Conservation (phyloP, 495 filamentous ascomycete genomes). For the Lasiosphaeria miniovina region DNA sequence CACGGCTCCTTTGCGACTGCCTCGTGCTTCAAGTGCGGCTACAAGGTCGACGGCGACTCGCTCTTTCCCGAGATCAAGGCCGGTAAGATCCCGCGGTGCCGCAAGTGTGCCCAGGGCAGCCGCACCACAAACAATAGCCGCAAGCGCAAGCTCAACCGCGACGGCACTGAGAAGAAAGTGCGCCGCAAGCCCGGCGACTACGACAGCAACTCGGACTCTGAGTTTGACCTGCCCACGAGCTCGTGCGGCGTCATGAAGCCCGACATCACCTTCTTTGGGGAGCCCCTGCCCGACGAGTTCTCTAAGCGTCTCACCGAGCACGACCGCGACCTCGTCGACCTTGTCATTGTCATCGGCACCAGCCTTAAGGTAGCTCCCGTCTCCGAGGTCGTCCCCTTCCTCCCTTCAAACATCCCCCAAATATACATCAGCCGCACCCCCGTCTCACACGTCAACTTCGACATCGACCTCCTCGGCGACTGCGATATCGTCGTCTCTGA, state of each 20-base stretch:
- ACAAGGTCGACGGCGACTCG: slow-evolving; percentile 68
- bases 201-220: slow-evolving; percentile 70
- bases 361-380: slow-evolving; percentile 96
- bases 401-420: slow-evolving; percentile 79
- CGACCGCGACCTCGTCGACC: slow-evolving; percentile 74
- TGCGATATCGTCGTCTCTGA: slow-evolving; percentile 91
- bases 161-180: slow-evolving; percentile 55
- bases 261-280: slow-evolving; percentile 97
- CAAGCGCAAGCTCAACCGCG: slow-evolving; percentile 75
- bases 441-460: slow-evolving; percentile 86
- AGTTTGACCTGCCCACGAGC: slow-evolving; percentile 44
- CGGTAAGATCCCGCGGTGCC: slow-evolving; percentile 65
- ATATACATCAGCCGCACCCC: slow-evolving; percentile 91
- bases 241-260: slow-evolving; percentile 88
- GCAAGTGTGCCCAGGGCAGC: slow-evolving; percentile 53
- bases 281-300: slow-evolving; percentile 80
- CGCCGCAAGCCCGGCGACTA: slow-evolving; percentile 57
- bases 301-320: slow-evolving; percentile 73
- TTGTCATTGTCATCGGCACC: slow-evolving; percentile 97
- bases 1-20: slow-evolving; percentile 95
- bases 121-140: slow-evolving; percentile 41
- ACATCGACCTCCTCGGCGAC: slow-evolving; percentile 90
- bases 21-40: slow-evolving; percentile 77
- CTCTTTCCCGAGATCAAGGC: slow-evolving; percentile 78
- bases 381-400: slow-evolving; percentile 77